Percentiles rank a stretch among this genome's conserved stretches.
phyloP scores from a whole-genome alignment of 2,329 filamentous ascomycete genomes.

The Ophiocordyceps camponoti-rufipedis region DNA sequence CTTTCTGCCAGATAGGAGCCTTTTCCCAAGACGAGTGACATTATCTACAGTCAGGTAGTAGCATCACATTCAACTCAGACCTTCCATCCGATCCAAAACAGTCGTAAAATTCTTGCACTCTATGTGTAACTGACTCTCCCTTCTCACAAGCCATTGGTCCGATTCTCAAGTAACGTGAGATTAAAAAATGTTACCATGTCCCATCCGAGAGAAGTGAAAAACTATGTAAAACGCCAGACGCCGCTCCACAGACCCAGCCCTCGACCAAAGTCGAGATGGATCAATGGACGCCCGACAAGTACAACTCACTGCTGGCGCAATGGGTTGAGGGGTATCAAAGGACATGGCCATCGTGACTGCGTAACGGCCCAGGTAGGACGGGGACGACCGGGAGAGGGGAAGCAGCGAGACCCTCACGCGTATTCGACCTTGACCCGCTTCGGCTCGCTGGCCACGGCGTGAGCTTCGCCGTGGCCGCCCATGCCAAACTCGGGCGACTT shows the following conservation, averaged over 20 bases:
- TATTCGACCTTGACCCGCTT: conserved; percentile 36
- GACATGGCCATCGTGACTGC: neutral
- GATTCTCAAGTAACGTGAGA: no score
- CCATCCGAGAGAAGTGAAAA: no score
- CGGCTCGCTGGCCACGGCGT: conserved; percentile 24
- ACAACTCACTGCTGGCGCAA: neutral
- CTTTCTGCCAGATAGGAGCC: no score
- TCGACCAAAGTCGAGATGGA: neutral
- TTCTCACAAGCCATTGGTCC: no score
- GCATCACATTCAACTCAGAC: no score
- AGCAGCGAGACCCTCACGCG: neutral
- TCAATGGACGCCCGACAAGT: neutral
- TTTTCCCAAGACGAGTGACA: no score
- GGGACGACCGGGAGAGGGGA: neutral
- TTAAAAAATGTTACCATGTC: no score
- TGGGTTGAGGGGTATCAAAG: conserved; percentile 4
- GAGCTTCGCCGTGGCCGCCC: conserved; percentile 20
- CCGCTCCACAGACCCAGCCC: neutral
- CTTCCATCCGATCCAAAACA: no score
- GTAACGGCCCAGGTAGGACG: neutral
- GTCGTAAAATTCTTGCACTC: no score
- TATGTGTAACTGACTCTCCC: no score
- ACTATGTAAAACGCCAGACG: neutral
- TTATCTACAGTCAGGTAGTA: no score
- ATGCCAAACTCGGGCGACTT: conserved; percentile 35